These are phyloP conservation scores for Euphrasia confusa DNA, from an alignment of 257 asterid genomes.

Conservation along the genomic window DNA sequence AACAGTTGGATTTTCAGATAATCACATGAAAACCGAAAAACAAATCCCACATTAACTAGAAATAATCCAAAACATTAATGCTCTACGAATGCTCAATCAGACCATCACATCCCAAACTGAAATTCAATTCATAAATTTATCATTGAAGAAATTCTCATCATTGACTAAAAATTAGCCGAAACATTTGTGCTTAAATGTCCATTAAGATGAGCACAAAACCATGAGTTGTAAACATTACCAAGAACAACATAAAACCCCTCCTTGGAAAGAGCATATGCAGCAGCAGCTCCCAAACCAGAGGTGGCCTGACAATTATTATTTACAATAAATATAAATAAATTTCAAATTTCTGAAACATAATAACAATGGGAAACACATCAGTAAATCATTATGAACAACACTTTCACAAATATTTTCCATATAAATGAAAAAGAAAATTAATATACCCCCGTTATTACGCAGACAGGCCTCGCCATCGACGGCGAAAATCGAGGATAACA, in stretches of 20 bases:
- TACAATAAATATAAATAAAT: background rate
- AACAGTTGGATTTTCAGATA: too few species aligned
- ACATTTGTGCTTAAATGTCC: too few species aligned
- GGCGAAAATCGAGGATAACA: constrained; percentile 26
- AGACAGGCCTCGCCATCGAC: constrained; percentile 38
- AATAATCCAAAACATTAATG: background rate
- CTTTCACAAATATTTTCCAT: background rate
- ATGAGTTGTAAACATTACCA: constrained; percentile 37
- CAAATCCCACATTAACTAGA: too few species aligned
- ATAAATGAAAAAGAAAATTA: background rate
- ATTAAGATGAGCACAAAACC: background rate
- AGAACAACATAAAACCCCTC: constrained; percentile 76
- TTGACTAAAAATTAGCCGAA: too few species aligned
- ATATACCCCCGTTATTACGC: constrained; percentile 85
- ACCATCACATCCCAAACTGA: background rate
- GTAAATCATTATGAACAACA: background rate
- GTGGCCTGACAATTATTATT: constrained; percentile 56
- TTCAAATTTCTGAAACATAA: background rate
- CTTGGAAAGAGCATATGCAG: constrained; percentile 64
- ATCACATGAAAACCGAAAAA: too few species aligned
- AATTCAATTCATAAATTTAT: too few species aligned
- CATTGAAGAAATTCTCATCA: too few species aligned
- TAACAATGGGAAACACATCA: too few species aligned
- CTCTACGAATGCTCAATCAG: background rate
- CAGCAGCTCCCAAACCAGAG: constrained; percentile 89